Evolutionary conservation across 1,284 basidiomycete species (phyloP).

Genomic region (Vanrija humicola): DNA sequence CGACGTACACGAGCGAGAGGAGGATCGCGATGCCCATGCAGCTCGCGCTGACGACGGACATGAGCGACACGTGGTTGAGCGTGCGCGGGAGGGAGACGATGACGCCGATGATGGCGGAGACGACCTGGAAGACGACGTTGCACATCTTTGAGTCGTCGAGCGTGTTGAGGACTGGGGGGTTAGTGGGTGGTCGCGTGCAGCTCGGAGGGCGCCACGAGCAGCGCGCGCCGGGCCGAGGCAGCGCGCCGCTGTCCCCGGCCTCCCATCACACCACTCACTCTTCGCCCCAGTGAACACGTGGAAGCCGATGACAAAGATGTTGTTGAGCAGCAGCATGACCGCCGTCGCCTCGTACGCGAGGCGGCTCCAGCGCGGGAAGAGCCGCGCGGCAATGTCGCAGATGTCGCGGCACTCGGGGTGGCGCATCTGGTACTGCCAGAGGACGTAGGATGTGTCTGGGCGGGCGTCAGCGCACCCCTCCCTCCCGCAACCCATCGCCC

Average conservation of each 20-base stretch:
- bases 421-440: slow-evolving; percentile 56
- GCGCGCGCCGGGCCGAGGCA: no score
- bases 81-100: slow-evolving; percentile 57
- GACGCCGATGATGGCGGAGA: slow-evolving; percentile 50
- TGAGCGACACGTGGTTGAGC: slow-evolving; percentile 53
- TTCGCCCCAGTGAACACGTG: slow-evolving; percentile 49
- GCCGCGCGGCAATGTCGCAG: slow-evolving; percentile 59
- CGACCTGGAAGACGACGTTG: slow-evolving; percentile 58
- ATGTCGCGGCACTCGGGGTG: slow-evolving; percentile 62
- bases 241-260: no score
- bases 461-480: not conserved
- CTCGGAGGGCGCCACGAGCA: no score
- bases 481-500: no score
- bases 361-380: slow-evolving; percentile 39
- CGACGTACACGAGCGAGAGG: slow-evolving; percentile 56
- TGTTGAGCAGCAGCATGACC: slow-evolving; percentile 40
- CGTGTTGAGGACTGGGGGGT: slow-evolving; percentile 54
- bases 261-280: slow-evolving; percentile 5
- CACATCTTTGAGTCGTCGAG: slow-evolving; percentile 57
- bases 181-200: no score
- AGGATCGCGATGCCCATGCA: slow-evolving; percentile 61
- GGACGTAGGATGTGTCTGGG: slow-evolving; percentile 38
- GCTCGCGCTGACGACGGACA: slow-evolving; percentile 50
- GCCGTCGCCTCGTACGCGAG: slow-evolving; percentile 38
- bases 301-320: slow-evolving; percentile 48